Conservation (phyloP, 192 early-diverging fungal genomes). For the Coemansia sp. region DNA sequence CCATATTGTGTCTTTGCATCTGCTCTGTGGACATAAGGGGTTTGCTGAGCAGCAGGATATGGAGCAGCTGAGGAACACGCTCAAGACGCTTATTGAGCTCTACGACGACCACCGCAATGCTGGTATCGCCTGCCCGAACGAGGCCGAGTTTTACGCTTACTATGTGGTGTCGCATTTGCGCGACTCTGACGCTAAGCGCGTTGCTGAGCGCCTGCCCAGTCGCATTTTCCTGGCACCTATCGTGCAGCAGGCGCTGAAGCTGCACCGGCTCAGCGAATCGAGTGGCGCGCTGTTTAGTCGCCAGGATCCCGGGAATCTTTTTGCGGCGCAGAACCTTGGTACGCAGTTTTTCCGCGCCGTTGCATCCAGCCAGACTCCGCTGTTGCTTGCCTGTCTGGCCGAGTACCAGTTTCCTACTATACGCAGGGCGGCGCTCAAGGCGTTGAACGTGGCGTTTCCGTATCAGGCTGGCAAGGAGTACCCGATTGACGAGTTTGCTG, state of each 20-base stretch:
- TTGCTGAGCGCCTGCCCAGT: constrained; percentile 58
- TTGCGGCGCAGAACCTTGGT: constrained; percentile 63
- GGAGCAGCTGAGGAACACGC: constrained; percentile 85
- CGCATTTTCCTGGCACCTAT: constrained; percentile 59
- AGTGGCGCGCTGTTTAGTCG: constrained; percentile 48
- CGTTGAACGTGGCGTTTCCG: constrained; percentile 67
- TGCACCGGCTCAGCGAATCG: constrained; percentile 62
- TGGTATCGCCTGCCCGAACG: constrained; percentile 63
- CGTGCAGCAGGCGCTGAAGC: constrained; percentile 68
- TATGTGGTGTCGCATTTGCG: constrained; percentile 73
- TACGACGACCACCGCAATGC: constrained; percentile 72
- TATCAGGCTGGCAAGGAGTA: constrained; percentile 50
- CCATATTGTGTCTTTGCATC: constrained; percentile 75
- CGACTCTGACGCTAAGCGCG: constrained; percentile 68
- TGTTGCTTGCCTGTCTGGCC: constrained; percentile 74
- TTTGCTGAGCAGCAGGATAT: constrained; percentile 80
- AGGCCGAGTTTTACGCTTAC: constrained; percentile 91
- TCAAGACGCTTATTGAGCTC: constrained; percentile 81
- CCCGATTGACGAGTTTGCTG: constrained; percentile 52
- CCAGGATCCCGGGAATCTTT: constrained; percentile 53
- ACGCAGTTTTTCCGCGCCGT: constrained; percentile 74
- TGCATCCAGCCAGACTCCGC: constrained; percentile 58
- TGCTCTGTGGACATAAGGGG: constrained; percentile 64
- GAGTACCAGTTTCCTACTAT: constrained; percentile 74
- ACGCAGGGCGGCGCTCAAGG: constrained; percentile 68